Evolutionary conservation across 2,329 filamentous ascomycete species (phyloP), one percentile per base, ranked within the genome.

Genomic region (Fusarium nelsonii): DNA sequence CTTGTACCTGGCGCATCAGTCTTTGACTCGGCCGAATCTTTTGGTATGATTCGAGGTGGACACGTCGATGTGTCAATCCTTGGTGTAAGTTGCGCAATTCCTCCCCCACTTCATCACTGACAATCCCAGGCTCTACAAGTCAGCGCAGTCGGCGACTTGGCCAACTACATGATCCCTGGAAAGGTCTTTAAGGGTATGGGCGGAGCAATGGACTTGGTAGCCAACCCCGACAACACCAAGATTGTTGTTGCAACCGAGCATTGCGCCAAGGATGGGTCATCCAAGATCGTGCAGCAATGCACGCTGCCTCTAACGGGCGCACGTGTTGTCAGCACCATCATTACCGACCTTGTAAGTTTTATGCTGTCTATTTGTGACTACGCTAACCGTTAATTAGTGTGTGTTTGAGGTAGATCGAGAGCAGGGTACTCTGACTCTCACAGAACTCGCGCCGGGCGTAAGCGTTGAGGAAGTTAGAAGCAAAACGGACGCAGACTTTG

Each of bases 171-270:
- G 91, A 91, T 97, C 67, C 93, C 93, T 0, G 93, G 93, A 26
- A 96, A 95, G 80, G 88, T 93, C 12, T 89, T 94, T 80, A 96
- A 96, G 84, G 93, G 93, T 18, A 96, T 97, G 90, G 93, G 93
- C 64, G 90, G 90, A 30, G 90, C 90, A 18, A 92, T 92, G 90
- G 90, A 92, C 76, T 81, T 92, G 9, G 89, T 92, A 12, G 89
- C 88, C 37, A 91, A 92, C 78, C 90, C 90, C 1, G 88, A 90
- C 70, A 84, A 85, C 73, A 92, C 90, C 69, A 92, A 91, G 83
- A 90, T 92, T 70, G 88, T 92, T 6, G 89, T 92, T 4, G 87
- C 89, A 1, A 92, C 89, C 4, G 90, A 91, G 74, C 90, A 92
- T 74, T 85, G 89, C 1, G 89, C 90, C 69, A 91, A 90, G 80